Evolutionary conservation across 106 monocot species (phyloP), one percentile per base, ranked within the genome.

Genomic region (Allium cepa): DNA sequence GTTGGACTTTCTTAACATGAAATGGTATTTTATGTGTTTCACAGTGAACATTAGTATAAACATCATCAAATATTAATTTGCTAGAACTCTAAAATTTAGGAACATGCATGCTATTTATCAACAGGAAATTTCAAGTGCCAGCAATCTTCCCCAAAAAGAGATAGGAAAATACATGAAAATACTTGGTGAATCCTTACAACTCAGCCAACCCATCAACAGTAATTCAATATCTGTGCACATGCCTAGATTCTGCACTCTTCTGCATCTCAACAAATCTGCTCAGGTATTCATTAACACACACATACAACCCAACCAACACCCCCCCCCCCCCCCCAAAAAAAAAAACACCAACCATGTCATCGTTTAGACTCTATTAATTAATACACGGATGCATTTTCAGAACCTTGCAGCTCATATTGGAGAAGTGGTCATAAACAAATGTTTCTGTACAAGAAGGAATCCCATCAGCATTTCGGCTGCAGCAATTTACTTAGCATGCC

Each of bases 131-230:
- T 97, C 92, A 55, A 66, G 84, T 14, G 96, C 96, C 49, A 92
- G 92, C 53, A 97, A 90, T 63, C 92, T 92, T 70, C 97, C 92
- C 26, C 92, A 99, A 66, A 99, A 99, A 71, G 97, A 99, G 72
- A 99, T 99, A 11, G 97, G 97, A 17, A 99, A 99, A 66, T 99
- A 93, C 64, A 99, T 99, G 63, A 99, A 99, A 76, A 93, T 99
- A 53, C 83, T 99, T 14, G 97, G 97, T 49, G 97, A 93, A 81
- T 79, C 92, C 60, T 78, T 99, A 63, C 82, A 99, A 77, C 77
- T 92, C 71, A 87, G 97, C 77, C 92, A 99, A 71, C 97, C 97
- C 1, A 88, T 99, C 61, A 99, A 99, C 70, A 92, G 97, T 84
- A 99, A 99, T 71, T 99, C 97, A 26, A 99, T 99, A 71, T 72